Evolutionary conservation across 2,329 filamentous ascomycete genomes (phyloP).

Genomic region (Didymella keratinophila): DNA sequence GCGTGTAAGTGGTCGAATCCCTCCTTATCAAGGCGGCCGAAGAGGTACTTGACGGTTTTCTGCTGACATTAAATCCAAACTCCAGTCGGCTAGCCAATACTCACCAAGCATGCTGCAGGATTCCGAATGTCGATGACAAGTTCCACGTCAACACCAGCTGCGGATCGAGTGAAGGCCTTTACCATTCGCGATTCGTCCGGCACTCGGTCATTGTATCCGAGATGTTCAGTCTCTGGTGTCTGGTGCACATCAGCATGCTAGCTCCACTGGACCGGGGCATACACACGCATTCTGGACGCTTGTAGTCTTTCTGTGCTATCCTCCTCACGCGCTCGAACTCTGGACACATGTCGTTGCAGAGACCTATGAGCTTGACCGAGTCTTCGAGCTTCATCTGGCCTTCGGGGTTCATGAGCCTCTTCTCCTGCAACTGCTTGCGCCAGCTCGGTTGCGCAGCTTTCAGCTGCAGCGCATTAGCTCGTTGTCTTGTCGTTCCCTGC

Average conservation of each 20-base stretch:
- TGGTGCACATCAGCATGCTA: conserved; percentile 10
- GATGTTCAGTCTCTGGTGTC: conserved; percentile 47
- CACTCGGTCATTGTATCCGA: conserved; percentile 42
- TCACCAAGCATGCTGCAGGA: conserved; percentile 55
- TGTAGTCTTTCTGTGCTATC: conserved; percentile 68
- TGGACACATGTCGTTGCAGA: conserved; percentile 70
- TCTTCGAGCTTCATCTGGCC: conserved; percentile 65
- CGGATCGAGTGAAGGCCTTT: conserved; percentile 69
- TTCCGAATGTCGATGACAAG: conserved; percentile 70
- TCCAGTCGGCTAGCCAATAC: conserved; percentile 27
- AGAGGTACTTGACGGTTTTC: conserved; percentile 56
- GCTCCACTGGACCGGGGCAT: background rate
- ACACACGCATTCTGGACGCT: conserved; percentile 65
- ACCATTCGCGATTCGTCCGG: conserved; percentile 66
- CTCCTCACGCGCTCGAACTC: conserved; percentile 69
- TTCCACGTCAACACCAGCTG: conserved; percentile 69
- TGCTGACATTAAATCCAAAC: conserved; percentile 26
- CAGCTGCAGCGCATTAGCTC: conserved; percentile 30
- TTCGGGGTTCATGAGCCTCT: conserved; percentile 59
- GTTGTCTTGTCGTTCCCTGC: background rate
- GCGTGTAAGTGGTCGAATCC: conserved; percentile 61
- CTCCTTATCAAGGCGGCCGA: conserved; percentile 59
- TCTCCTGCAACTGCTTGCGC: conserved; percentile 51
- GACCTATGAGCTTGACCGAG: conserved; percentile 68
- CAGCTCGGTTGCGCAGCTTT: conserved; percentile 27